phyloP scores from a whole-genome alignment of 176 grass and related monocot genomes.

The barley (Hordeum vulgare) region MorexV3_pseudomolecules_assembly NC_058524.1:431584980-431585479 shows the following conservation, averaged over 20 bases:
- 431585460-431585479: conserved; percentile 16
- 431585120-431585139: conserved; percentile 23
- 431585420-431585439: conserved; percentile 34
- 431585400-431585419: conserved; percentile 19
- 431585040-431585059: background rate
- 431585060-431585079: conserved; percentile 17
- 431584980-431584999: background rate
- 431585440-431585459: conserved; percentile 7
- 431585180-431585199: background rate
- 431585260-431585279: background rate
- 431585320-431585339: too few relatives aligned
- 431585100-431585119: conserved; percentile 11
- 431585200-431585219: background rate
- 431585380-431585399: conserved; percentile 1
- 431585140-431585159: background rate
- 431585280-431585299: background rate
- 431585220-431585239: background rate
- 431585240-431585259: background rate
- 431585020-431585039: conserved; percentile 1
- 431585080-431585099: background rate
- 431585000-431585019: background rate
- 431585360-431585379: conserved; percentile 12
- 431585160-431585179: conserved; percentile 5
- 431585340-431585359: background rate
- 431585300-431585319: background rate